Evolutionary conservation across 305 asterid species (phyloP).

Genomic region (Fraxinus ornus): DNA sequence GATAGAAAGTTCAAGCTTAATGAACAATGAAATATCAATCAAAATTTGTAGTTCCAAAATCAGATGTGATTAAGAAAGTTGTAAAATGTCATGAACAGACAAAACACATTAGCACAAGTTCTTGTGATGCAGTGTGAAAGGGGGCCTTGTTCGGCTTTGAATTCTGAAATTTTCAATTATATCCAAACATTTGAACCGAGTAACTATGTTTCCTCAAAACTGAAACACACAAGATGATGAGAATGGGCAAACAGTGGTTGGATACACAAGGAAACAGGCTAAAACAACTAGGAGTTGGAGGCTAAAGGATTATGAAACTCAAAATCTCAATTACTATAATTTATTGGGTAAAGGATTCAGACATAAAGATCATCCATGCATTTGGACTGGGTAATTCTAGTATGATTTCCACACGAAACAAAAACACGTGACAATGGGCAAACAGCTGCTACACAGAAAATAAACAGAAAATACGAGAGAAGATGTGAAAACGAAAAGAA

Average conservation of each 20-base stretch:
- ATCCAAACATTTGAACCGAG: neutral
- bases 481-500: neutral
- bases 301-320: neutral
- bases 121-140: neutral
- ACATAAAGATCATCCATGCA: neutral
- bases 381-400: neutral
- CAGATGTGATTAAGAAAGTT: slow-evolving; percentile 3
- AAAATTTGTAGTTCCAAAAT: neutral
- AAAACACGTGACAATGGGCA: neutral
- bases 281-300: neutral
- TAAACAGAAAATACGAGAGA: neutral
- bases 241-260: neutral
- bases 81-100: neutral
- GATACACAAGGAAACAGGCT: neutral
- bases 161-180: neutral
- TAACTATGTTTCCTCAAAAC: neutral
- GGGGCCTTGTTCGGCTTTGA: neutral
- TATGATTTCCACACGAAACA: neutral
- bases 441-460: neutral
- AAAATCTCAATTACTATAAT: neutral
- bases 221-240: neutral
- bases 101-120: neutral
- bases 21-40: slow-evolving; percentile 11
- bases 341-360: neutral
- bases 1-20: slow-evolving; percentile 8